phyloP scores from a whole-genome alignment of 805 yeast genomes.

The Schizosaccharomyces pombe region ASM294v3 CU329670.1:2277001-2277500 shows the following conservation, averaged over 20 bases:
- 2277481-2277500: constrained; percentile 64
- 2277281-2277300: constrained; percentile 43
- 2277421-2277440: constrained; percentile 18
- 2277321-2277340: constrained; percentile 63
- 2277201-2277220: neutral
- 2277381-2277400: constrained; percentile 70
- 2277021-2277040: neutral
- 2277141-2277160: no score
- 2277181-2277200: neutral
- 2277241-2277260: constrained; percentile 38
- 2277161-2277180: no score
- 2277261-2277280: constrained; percentile 89
- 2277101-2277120: no score
- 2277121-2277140: no score
- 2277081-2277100: no score
- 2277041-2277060: neutral
- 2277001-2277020: no score
- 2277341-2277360: constrained; percentile 25
- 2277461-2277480: constrained; percentile 23
- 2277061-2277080: no score
- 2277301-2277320: constrained; percentile 25
- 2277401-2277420: constrained; percentile 67
- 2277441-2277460: constrained; percentile 17
- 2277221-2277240: neutral
- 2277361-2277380: constrained; percentile 62